Base-by-base conservation (phyloP, 106 monocot genomes). In the Dioscorea zingiberensis region DNA sequence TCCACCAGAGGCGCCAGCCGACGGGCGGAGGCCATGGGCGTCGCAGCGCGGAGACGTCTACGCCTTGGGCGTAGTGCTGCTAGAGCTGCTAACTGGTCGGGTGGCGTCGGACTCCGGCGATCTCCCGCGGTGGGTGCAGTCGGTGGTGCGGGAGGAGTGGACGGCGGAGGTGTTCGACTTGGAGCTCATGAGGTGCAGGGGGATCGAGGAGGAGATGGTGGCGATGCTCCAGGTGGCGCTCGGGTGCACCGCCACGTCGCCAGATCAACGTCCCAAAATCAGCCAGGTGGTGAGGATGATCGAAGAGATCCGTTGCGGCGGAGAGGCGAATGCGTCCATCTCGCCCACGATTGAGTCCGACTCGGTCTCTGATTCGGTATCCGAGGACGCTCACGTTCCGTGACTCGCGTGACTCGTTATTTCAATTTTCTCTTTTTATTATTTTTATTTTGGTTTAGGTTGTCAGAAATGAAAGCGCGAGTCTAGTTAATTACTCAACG, bases 61-160 rank as follows among this genome's bases (percentile, higher is more conserved):
- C 71, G 68, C 84, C 7, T 84, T 94, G 48, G 94, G 94, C 8
- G 82, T 94, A 27, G 66, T 90, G 7, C 83, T 94, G 2, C 79
- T 90, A 21, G 90, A 94, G 74, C 69, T 94, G 1, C 77, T 94
- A 12, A 94, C 93, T 0, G 93, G 93, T 59, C 81, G 58, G 54
- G n/a, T 76, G 55, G 73, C 72, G 13, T 66, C 55, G 1, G 61
- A 46, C 44, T 67, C 45, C 21, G 32, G 66, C 28, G 78, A 83
- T 18, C 64, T 94, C 19, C 84, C 90, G 21, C 60, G 72, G 44
- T 94, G 94, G 94, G 94, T 94, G 28, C 84, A 86, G 75, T 90
- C 90, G 5, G 89, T 94, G 67, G 94, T 89, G 63, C 56, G 89
- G 29, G 94, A 94, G 73, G 90, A 94, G 74, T 94, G 94, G 94